Base-by-base conservation (phyloP, 1,139 yeast species). In the Hemisphaericaspora lyxosophila region DNA sequence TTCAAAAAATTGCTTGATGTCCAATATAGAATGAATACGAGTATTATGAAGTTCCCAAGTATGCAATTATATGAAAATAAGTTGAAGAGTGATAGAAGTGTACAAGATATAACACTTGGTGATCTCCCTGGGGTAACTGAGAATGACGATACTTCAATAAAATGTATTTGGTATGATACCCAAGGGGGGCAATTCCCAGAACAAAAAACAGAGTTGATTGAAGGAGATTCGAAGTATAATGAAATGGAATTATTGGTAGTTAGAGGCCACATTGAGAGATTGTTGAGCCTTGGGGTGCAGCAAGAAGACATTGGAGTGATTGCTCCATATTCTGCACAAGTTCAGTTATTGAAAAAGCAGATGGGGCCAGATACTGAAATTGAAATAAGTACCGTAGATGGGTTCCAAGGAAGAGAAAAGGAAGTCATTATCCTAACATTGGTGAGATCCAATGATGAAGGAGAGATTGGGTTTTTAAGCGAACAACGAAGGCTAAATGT, bases 291-390 rank as follows among this genome's bases (percentile, higher is more conserved):
- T 4, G 82, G 84, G 3, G 75, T 82, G 0, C 39, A 51, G 2
- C 69, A 72, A 27, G 60, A 64, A 5, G 71, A 71, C 38, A 86
- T 90, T 44, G 97, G 97, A 11, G 66, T 90, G 0, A 88, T 90
- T 30, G 80, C 96, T 0, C 97, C 97, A 0, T 90, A 90, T 57
- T 82, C 78, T 50, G 96, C 96, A 0, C 97, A 90, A 57, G 95
- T 88, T 1, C 61, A 83, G 0, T 51, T 75, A 13, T 50, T 90
- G 23, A 80, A 80, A 42, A 73, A 69, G 38, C 46, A 38, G 23
- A 46, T 29, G 40, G 45, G 29, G 4, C 43, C 41, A 15, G 43
- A 45, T 12, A 47, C 46, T 1, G 48, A 42, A 9, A 53, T 71
- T 3, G 78, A 72, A 45, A 59, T 71, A 2, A 62, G 74, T 6